Evolutionary conservation across 108 stramenopile genomes (phyloP).

Genomic region (Fistulifera pelliculosa): DNA sequence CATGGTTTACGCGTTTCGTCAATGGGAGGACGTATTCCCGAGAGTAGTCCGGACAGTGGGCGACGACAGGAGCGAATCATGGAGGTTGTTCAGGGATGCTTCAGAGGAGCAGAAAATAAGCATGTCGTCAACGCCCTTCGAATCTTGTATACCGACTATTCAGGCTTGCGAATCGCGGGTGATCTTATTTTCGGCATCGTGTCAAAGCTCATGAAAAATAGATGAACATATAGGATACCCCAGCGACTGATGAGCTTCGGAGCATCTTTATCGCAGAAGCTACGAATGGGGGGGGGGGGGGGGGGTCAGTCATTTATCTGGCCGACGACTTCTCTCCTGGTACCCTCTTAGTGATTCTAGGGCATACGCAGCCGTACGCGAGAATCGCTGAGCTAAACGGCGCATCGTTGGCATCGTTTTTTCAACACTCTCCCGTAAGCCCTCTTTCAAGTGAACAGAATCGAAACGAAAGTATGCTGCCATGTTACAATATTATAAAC

Average conservation of each 20-base stretch:
- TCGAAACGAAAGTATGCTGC: background rate
- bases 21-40: conserved; percentile 53
- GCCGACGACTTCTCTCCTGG: no score
- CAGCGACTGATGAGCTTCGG: no score
- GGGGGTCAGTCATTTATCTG: no score
- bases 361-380: no score
- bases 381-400: no score
- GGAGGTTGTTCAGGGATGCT: conserved; percentile 72
- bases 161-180: conserved; percentile 62
- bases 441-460: background rate
- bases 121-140: conserved; percentile 62
- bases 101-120: conserved; percentile 62
- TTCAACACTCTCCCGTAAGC: no score
- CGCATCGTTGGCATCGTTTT: no score
- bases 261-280: no score
- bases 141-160: conserved; percentile 72
- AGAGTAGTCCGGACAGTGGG: background rate
- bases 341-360: no score
- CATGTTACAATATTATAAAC: background rate
- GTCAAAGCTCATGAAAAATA: conserved; percentile 28
- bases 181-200: conserved; percentile 74
- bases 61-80: conserved; percentile 32
- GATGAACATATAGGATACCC: no score
- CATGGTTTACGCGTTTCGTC: conserved; percentile 52
- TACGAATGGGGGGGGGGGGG: no score